Conservation (phyloP, 2,329 filamentous ascomycete genomes). For the Parasarocladium wereldwijsianum region DNA sequence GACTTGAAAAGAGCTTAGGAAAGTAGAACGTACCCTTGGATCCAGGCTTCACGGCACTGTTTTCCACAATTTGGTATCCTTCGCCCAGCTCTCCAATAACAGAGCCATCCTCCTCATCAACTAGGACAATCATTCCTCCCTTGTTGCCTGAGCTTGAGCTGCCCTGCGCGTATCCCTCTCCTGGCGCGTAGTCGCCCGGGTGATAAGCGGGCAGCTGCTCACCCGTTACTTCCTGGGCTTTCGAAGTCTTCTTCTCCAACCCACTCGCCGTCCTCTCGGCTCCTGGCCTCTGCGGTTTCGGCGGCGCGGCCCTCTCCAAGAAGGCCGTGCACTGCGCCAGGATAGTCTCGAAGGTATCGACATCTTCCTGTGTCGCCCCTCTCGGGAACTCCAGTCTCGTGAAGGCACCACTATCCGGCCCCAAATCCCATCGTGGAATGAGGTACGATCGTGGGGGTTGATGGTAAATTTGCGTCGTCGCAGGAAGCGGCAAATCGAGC, state of each 20-base stretch:
- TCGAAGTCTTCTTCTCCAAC: conserved; percentile 13
- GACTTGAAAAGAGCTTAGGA: conserved; percentile 10
- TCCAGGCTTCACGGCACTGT: conserved; percentile 62
- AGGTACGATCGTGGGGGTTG: conserved; percentile 86
- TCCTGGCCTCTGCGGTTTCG: conserved; percentile 17
- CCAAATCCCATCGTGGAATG: conserved; percentile 89
- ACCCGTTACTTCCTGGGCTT: conserved; percentile 23
- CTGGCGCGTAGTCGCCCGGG: conserved; percentile 64
- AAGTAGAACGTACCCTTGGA: conserved; percentile 62
- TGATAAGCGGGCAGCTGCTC: conserved; percentile 55
- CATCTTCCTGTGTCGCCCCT: conserved; percentile 69
- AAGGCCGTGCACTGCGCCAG: conserved; percentile 96
- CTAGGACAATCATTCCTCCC: conserved; percentile 70
- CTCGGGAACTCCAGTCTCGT: conserved; percentile 87
- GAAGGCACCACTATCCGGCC: conserved; percentile 76
- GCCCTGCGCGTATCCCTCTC: conserved; percentile 59
- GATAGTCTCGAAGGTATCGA: conserved; percentile 95
- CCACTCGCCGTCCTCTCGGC: conserved; percentile 13
- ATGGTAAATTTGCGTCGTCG: conserved; percentile 94
- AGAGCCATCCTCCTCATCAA: conserved; percentile 93
- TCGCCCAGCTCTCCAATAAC: conserved; percentile 85
- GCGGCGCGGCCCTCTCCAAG: conserved; percentile 65
- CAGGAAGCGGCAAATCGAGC: conserved; percentile 82
- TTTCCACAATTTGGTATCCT: conserved; percentile 67
- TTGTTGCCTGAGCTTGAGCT: conserved; percentile 37